phyloP scores from a whole-genome alignment of 139 green algal species.

The Chlorella sp. region DNA sequence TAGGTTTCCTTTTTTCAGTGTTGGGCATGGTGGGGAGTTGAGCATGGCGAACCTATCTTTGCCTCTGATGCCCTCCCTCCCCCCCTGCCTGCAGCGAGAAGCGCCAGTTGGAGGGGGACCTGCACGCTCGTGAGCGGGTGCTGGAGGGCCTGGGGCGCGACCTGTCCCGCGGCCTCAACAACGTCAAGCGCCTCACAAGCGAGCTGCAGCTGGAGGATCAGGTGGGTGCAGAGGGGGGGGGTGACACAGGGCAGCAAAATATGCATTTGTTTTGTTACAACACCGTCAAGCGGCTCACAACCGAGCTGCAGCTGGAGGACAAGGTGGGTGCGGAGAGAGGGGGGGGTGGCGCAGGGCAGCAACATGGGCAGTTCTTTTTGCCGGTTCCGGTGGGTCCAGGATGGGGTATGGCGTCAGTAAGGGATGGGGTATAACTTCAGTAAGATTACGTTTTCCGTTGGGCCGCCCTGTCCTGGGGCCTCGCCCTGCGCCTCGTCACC shows the following conservation, averaged over 20 bases:
- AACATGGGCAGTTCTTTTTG: no score
- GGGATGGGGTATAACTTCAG: no score
- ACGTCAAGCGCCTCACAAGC: slow-evolving; percentile 59
- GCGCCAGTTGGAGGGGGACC: slow-evolving; percentile 29
- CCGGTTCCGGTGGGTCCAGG: no score
- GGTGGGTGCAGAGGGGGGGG: neutral
- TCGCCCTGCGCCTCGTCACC: no score
- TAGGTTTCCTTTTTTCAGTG: no score
- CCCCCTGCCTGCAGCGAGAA: neutral
- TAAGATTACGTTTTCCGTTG: no score
- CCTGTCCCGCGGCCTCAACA: slow-evolving; percentile 68
- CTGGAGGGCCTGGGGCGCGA: slow-evolving; percentile 70
- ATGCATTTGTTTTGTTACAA: slow-evolving; percentile 34
- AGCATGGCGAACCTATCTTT: no score
- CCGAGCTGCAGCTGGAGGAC: slow-evolving; percentile 23
- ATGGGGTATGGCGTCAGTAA: no score
- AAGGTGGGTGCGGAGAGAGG: neutral
- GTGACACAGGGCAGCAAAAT: neutral
- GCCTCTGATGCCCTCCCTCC: neutral
- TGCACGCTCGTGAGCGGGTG: slow-evolving; percentile 36
- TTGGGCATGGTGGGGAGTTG: no score
- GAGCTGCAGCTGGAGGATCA: slow-evolving; percentile 28
- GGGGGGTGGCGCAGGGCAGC: no score
- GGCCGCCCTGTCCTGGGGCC: no score
- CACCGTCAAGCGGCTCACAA: slow-evolving; percentile 59